Base-by-base conservation (phyloP, 2,329 filamentous ascomycete species). In the Capronia americana region DNA sequence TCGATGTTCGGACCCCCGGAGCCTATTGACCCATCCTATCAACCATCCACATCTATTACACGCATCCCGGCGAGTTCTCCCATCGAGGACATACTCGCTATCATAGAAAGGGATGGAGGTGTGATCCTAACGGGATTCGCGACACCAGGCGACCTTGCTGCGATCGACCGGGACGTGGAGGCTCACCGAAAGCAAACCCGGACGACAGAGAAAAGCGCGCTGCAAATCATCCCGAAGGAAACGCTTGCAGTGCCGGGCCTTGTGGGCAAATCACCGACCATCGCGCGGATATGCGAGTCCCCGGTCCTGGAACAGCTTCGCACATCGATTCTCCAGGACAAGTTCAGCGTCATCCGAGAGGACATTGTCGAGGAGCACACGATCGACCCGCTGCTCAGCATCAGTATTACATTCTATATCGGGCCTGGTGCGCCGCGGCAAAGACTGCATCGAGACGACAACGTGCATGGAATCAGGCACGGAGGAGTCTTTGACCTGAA, bases 371-470 rank as follows among this genome's bases (percentile, higher is more conserved):
- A 75, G 26, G 55, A 66, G 23, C 58, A 67, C 55, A 58, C 30
- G 10, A 72, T 76, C 24, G 70, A 74, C 12, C 73, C 72, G 8
- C 26, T 75, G 14, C 62, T 78, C n/a, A 76, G 72, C 51, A 69
- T 76, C 30, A 67, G 75, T 1, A 74, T 74, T 1, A 74, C 75
- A 3, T 67, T 71, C 2, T 71, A 68, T 64, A 75, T 74, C 0
- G 74, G 74, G 1, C 74, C 77, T 0, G 75, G 76, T 2, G 75
- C 74, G 4, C 63, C 69, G 4, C 71, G 76, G 0, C 77, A 79
- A 61, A 69, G 71, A n/a, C 72, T 79, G 7, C 77, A 79, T 59
- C 73, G 77, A 5, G 77, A 79, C 62, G 77, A 79, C 62, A 76
- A 72, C 11, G 71, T 77, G 5, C 76, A 77, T 51, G 67, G 70